Conservation (phyloP, 768 basidiomycete genomes). For the Lentinula edodes region DNA sequence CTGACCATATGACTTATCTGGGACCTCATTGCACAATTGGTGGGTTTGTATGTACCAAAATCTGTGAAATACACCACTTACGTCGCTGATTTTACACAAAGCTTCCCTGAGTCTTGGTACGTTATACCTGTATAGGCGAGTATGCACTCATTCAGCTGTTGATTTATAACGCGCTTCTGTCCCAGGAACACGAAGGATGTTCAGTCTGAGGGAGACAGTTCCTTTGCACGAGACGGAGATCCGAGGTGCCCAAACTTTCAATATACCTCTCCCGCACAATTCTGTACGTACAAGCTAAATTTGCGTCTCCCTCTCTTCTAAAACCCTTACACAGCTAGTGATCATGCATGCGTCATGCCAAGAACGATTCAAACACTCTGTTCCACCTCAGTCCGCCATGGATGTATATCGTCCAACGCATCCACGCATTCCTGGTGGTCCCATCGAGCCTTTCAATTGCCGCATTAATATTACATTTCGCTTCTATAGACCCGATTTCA, state of each 20-base stretch:
- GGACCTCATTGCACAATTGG: constrained; percentile 79
- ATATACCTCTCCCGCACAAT: constrained; percentile 73
- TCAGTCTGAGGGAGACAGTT: constrained; percentile 74
- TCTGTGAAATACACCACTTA: not conserved
- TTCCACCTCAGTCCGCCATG: constrained; percentile 65
- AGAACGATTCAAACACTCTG: constrained; percentile 75
- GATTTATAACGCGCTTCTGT: not conserved
- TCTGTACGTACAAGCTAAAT: constrained; percentile 42
- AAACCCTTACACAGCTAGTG: constrained; percentile 42
- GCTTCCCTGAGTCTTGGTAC: constrained; percentile 77
- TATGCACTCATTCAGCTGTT: not conserved
- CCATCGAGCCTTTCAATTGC: constrained; percentile 49
- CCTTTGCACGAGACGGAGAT: constrained; percentile 51
- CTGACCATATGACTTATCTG: constrained; percentile 75
- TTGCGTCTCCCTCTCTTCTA: constrained; percentile 4
- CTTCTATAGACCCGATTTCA: constrained; percentile 81
- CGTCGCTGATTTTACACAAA: not conserved
- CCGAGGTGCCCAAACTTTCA: constrained; percentile 67
- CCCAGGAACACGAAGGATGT: constrained; percentile 60
- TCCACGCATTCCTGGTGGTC: constrained; percentile 22
- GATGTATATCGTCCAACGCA: constrained; percentile 66
- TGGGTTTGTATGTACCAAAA: not conserved
- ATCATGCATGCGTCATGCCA: constrained; percentile 88
- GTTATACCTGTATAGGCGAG: constrained; percentile 9
- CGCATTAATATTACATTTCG: constrained; percentile 86